Conservation (phyloP, 441 rosid species). For the Bocquillonia castaneifolia region DNA sequence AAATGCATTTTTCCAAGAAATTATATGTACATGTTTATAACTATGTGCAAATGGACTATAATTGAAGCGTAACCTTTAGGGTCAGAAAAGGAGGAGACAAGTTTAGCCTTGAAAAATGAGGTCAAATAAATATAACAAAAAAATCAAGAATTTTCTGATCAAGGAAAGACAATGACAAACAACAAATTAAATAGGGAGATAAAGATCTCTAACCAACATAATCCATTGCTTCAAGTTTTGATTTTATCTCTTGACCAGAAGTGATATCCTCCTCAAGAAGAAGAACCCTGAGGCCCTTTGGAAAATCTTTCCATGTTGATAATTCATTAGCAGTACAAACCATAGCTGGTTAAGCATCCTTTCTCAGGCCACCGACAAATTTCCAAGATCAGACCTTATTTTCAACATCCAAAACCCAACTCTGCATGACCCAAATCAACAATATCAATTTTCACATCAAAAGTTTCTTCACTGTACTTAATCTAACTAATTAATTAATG, state of each 20-base stretch:
- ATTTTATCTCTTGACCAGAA: slow-evolving; percentile 63
- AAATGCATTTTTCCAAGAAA: no score
- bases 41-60: no score
- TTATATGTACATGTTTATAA: no score
- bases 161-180: slow-evolving; percentile 2
- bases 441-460: slow-evolving; percentile 13
- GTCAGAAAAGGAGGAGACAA: slow-evolving; percentile 17
- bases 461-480: not conserved
- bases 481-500: no score
- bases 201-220: slow-evolving; percentile 62
- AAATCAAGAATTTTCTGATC: slow-evolving; percentile 17
- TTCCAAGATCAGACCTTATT: slow-evolving; percentile 26
- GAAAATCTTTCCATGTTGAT: slow-evolving; percentile 88
- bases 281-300: slow-evolving; percentile 91
- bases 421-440: slow-evolving; percentile 31
- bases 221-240: slow-evolving; percentile 83
- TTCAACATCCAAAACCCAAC: slow-evolving; percentile 23
- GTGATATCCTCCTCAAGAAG: slow-evolving; percentile 56
- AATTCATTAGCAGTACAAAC: slow-evolving; percentile 77
- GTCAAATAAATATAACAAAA: slow-evolving; percentile 11
- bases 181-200: slow-evolving; percentile 17
- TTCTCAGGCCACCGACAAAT: slow-evolving; percentile 56
- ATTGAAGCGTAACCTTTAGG: no score
- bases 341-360: slow-evolving; percentile 99
- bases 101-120: slow-evolving; percentile 10